Evolutionary conservation across 176 grass and related monocot genomes (phyloP).

Genomic region (Bothriochloa decipiens): DNA sequence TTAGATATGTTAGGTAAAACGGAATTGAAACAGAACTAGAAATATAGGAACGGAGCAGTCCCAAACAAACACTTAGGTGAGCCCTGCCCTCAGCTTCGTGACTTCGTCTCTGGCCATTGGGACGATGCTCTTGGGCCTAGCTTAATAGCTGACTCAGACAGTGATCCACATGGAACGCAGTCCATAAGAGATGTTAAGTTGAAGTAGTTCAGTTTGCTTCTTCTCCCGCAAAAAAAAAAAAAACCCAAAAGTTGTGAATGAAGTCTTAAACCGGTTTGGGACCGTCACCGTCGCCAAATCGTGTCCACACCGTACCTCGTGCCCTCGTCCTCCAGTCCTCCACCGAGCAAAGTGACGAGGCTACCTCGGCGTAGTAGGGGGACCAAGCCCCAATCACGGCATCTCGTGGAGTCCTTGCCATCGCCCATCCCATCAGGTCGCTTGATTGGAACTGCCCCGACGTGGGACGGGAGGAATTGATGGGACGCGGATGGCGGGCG

Average conservation of each 20-base stretch:
- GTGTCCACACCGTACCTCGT: neutral
- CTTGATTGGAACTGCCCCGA: neutral
- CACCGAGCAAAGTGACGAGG: conserved; percentile 5
- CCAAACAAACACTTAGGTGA: too few species aligned
- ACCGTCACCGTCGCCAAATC: neutral
- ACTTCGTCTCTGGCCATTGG: neutral
- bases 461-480: conserved; percentile 23
- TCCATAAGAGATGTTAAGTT: neutral
- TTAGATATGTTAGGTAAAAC: too few species aligned
- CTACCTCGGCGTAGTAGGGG: neutral
- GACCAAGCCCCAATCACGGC: conserved; percentile 16
- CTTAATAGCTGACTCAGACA: neutral
- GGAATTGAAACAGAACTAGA: too few species aligned
- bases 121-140: conserved; percentile 24
- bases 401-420: neutral
- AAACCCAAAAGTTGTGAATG: neutral
- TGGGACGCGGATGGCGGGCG: neutral
- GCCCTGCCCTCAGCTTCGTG: neutral
- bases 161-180: neutral
- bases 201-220: neutral
- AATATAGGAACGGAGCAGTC: too few species aligned
- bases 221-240: neutral
- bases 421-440: neutral
- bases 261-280: neutral
- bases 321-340: neutral